A percentile compares a stretch with the other conserved stretches of the same genome.
Evolutionary conservation across 192 early-diverging fungal species (phyloP).

Genomic region (Rhizophagus clarus): DNA sequence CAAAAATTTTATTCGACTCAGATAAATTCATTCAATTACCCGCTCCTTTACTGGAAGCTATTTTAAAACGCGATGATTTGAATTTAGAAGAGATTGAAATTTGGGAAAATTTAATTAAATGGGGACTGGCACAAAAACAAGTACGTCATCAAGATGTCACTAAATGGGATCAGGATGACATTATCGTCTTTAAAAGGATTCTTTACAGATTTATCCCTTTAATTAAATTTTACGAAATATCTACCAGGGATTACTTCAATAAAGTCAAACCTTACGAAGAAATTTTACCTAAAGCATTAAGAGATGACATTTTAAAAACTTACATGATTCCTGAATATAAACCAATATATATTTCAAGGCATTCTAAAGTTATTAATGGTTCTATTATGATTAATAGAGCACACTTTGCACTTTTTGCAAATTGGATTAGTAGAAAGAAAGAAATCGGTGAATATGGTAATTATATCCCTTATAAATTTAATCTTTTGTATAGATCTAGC

Average conservation of each 20-base stretch:
- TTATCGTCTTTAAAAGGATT: neutral
- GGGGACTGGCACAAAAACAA: neutral
- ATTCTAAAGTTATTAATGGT: neutral
- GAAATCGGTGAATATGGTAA: too few relatives aligned
- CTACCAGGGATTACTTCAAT: neutral
- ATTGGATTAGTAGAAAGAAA: too few relatives aligned
- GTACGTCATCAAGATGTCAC: neutral
- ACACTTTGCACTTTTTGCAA: too few relatives aligned
- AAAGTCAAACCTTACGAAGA: conserved; percentile 7
- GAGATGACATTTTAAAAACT: neutral
- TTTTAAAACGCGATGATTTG: conserved; percentile 18
- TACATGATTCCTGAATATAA: neutral
- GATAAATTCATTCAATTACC: too few relatives aligned
- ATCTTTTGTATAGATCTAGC: too few relatives aligned
- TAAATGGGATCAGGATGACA: neutral
- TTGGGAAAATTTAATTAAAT: conserved; percentile 27
- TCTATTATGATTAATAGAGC: too few relatives aligned
- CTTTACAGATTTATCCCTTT: conserved; percentile 1
- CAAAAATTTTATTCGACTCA: too few relatives aligned
- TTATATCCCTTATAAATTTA: too few relatives aligned
- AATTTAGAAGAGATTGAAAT: conserved; percentile 19
- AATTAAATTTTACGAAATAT: conserved; percentile 7
- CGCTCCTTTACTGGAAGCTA: too few relatives aligned
- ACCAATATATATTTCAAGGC: neutral
- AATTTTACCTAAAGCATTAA: neutral